Base-by-base conservation (phyloP, 2,329 filamentous ascomycete genomes). In the Pezicula rhizophila region DNA sequence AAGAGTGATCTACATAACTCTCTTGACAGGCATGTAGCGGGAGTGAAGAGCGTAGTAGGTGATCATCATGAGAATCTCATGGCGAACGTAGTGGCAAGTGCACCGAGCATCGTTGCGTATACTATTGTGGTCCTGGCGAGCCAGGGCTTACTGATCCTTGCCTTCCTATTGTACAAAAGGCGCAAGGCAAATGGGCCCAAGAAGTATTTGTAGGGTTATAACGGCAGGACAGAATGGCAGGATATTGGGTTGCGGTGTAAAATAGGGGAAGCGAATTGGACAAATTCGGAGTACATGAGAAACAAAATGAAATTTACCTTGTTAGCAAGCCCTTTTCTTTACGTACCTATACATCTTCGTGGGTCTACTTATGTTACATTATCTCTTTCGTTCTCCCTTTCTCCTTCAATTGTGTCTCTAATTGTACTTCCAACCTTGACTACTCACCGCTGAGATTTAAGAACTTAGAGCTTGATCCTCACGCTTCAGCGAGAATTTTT, bases 1-100 rank as follows among this genome's bases (percentile, higher is more conserved):
- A 71, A 79, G 70, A 66, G 64, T 68, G 73, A 84, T 63, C 37
- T 64, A 6, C 62, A 64, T 46, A 51, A 56, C 34, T 50, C 56
- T 4, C 42, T 65, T 2, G 54, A 61, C 33, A 31, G 31, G 31
- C 57, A 64, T 37, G 52, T 57, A 2, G 43, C 55, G 5, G 51
- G 54, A 14, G 28, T 64, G 15, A 60, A 55, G 28, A 42, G 23
- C 5, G 52, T 56, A 37, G 60, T 62, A 0, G 50, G 52, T 10
- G 51, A 57, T 28, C 60, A 64, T 47, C 45, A 47, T 15, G 53
- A 45, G 20, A 44, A 55, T 17, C 26, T 61, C 2, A 45, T 51
- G 4, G 48, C 48, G 5, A 55, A 38, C 11, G 42, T 58, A 8
- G 46, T 51, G 10, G 46, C 51, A 26, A 50, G 46, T 31, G 40